Evolutionary conservation across 345 rosid species (phyloP), one percentile per base, ranked within the genome.

Genomic region (Eucalyptus pauciflora): DNA sequence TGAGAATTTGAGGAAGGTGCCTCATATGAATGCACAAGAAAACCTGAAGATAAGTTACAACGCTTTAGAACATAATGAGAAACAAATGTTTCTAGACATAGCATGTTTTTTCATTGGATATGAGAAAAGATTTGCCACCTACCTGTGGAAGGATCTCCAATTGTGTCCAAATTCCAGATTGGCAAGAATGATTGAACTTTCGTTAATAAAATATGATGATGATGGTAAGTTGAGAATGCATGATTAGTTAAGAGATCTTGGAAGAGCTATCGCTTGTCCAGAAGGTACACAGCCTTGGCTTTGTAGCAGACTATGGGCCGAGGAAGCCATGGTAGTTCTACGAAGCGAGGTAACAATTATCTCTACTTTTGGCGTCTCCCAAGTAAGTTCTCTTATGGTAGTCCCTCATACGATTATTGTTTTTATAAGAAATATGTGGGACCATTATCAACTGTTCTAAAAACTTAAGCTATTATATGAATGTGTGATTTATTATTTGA

Each of bases 381-480:
- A 60, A 25, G n/a, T 60, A 60, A 25, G n/a, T 60, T 60, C 31
- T 60, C 67, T 60, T 10, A 5, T 56, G 29, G 27, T 56, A 56
- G 27, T 56, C 13, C 62, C 62, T 24, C 29, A 56, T 56, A 24
- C 25, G 8, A 56, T 56, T 56, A 24, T 10, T 56, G 27, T 50
- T 0, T 50, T 6, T 15, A 7, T 50, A 15, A 0, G 52, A 50
- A 50, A 50, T 15, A 15, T 15, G 18, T 50, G 52, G 14, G 52
- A 50, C 7, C 7, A 6, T 3, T 15, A 15, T 7, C 1, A 15
- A 50, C 2, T 50, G 0, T 50, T 0, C 18, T 50, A 15, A 50
- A 50, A 50, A 50, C 0, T 15, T 15, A 50, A 50, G 18, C 0
- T 50, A 50, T 50, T 50, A 50, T 3, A 50, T 50, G 52, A 50